Base-by-base conservation (phyloP, 345 rosid species). In the Rhodomyrtus tomentosa region DNA sequence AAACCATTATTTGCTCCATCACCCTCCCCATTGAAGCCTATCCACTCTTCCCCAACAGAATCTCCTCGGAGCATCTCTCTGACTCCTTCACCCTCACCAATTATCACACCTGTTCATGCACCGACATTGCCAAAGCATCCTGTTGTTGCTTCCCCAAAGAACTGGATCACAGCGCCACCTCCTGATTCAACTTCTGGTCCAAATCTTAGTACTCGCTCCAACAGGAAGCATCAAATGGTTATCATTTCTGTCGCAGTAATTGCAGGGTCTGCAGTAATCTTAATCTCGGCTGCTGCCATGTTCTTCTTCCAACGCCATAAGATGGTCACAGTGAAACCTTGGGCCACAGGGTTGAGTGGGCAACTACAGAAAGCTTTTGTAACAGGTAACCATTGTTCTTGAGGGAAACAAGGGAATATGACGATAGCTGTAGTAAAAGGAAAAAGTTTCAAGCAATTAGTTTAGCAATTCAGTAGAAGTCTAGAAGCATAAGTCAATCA, bases 291-390 rank as follows among this genome's bases (percentile, higher is more conserved):
- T 50, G 72, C 88, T 83, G 84, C 91, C 87, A 27, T 91, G 59
- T n/a, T 90, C 87, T 84, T 90, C 88, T 88, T 89, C 88, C 82
- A 90, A 86, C 88, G 87, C 83, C 92, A 88, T 48, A 93, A 95
- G 90, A 97, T 93, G 74, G 93, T 91, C 55, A 89, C 95, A 50
- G 95, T 95, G 87, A 94, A 89, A 86, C 99, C 99, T 55, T 97
- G 96, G 98, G 89, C 93, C 79, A 94, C 91, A 32, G 98, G 98
- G 72, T 90, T 95, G 89, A 95, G 96, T 87, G 98, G 99, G 51
- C 98, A 94, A 87, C 96, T 95, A 85, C 98, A 92, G 89, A 92
- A 90, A 87, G 93, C 96, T 85, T 91, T 95, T 89, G 85, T 94
- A 87, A 90, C 94, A 88, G 99, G 99, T 95, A 88, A 81, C 22